Evolutionary conservation across 257 asterid genomes (phyloP).

Genomic region (Ligustrum vulgare): DNA sequence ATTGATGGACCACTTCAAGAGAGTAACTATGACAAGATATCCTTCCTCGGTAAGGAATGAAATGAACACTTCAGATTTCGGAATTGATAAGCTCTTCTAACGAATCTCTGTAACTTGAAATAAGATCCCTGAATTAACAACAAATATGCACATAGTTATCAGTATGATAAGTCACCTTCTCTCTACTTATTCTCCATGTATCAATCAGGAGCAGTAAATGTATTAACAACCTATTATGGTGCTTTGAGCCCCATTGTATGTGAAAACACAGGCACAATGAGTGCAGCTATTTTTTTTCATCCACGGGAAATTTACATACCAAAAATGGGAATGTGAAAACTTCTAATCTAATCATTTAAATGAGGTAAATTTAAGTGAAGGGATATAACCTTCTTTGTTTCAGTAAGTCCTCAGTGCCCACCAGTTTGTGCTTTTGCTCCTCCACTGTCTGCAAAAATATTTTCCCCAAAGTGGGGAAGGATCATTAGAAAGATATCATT

Average conservation of each 20-base stretch:
- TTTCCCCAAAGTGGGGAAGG: neutral
- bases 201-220: neutral
- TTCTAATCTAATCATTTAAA: neutral
- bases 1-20: neutral
- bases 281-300: neutral
- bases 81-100: conserved; percentile 72
- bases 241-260: neutral
- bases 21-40: neutral
- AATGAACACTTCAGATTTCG: conserved; percentile 30
- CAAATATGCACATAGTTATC: conserved; percentile 11
- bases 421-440: conserved; percentile 69
- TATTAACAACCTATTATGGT: neutral
- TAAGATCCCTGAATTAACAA: conserved; percentile 63
- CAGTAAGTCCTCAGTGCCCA: conserved; percentile 52
- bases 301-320: neutral
- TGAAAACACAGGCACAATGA: neutral
- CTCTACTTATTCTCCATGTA: neutral
- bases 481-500: conserved; percentile 19
- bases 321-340: neutral
- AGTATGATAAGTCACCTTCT: neutral
- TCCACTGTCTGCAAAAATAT: conserved; percentile 66
- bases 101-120: conserved; percentile 57
- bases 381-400: neutral
- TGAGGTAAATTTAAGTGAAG: neutral
- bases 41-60: neutral